Conservation (phyloP, 2,329 filamentous ascomycete genomes). For the Colletotrichum caudatum region DNA sequence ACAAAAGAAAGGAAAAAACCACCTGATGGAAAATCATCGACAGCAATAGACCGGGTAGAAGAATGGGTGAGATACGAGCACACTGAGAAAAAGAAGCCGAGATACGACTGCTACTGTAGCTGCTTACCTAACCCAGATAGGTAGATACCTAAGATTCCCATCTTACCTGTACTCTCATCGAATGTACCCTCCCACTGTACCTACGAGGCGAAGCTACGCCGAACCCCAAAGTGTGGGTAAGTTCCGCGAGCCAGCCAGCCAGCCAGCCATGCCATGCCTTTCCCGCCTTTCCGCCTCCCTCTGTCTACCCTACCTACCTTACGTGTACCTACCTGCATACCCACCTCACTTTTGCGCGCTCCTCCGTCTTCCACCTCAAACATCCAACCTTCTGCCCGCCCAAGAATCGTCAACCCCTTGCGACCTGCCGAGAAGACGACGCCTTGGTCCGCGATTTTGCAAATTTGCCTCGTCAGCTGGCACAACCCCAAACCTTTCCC, state of each 20-base stretch:
- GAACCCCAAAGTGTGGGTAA: not conserved
- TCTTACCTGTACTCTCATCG: too few species aligned
- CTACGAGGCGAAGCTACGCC: not conserved
- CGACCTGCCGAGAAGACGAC: slow-evolving; percentile 8
- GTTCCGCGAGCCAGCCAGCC: slow-evolving; percentile 1
- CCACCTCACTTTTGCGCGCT: not conserved
- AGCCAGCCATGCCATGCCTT: not conserved
- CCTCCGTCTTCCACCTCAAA: slow-evolving; percentile 21
- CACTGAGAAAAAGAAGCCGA: not conserved
- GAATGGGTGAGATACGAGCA: too few species aligned
- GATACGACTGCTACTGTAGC: too few species aligned
- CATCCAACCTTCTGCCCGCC: slow-evolving; percentile 29
- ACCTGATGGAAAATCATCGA: not conserved
- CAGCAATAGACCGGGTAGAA: not conserved
- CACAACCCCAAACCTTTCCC: not conserved
- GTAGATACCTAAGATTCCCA: too few species aligned
- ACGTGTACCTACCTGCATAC: not conserved
- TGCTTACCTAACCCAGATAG: too few species aligned
- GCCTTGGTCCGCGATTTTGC: too few species aligned
- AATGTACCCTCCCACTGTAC: not conserved
- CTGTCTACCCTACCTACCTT: not conserved
- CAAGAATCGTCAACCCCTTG: slow-evolving; percentile 17
- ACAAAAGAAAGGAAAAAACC: not conserved
- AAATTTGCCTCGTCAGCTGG: too few species aligned
- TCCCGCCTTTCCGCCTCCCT: slow-evolving; percentile 7